Percentiles rank a stretch among this genome's conserved stretches.
phyloP scores from a whole-genome alignment of 331 rosid species.

The Phaseolus coccineus region DNA sequence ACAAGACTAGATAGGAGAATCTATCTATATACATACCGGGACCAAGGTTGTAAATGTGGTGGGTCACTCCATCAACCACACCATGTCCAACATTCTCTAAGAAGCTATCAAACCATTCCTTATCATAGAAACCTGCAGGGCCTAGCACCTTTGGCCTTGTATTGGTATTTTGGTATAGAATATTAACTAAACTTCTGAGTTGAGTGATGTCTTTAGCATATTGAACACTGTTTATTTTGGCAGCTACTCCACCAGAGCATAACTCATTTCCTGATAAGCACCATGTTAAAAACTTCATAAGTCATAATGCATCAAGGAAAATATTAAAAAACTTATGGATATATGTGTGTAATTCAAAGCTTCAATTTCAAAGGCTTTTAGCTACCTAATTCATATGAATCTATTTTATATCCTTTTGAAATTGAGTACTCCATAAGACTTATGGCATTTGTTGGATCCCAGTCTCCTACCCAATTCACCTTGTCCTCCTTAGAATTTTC shows the following conservation, averaged over 20 bases:
- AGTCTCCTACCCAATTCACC: conserved; percentile 57
- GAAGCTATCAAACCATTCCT: conserved; percentile 65
- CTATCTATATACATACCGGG: conserved; percentile 53
- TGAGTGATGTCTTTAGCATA: conserved; percentile 63
- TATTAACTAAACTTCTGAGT: conserved; percentile 51
- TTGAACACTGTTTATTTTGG: conserved; percentile 56
- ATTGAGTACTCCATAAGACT: conserved; percentile 60
- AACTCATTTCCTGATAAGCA: conserved; percentile 68
- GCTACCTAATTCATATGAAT: conserved; percentile 77
- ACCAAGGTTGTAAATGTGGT: conserved; percentile 82
- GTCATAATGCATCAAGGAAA: neutral
- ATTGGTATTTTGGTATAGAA: conserved; percentile 46
- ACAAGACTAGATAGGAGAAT: neutral
- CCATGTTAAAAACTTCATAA: neutral
- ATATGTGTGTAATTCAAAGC: neutral
- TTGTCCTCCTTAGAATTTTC: conserved; percentile 37
- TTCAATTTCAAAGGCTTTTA: neutral
- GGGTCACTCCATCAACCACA: conserved; percentile 64
- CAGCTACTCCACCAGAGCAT: conserved; percentile 53
- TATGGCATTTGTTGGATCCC: conserved; percentile 63
- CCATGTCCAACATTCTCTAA: conserved; percentile 55
- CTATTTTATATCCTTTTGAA: conserved; percentile 66
- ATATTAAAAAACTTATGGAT: neutral
- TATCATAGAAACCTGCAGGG: conserved; percentile 70
- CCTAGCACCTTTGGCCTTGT: conserved; percentile 66